Percentiles rank a stretch among this genome's conserved stretches.
phyloP scores from a whole-genome alignment of 2,329 filamentous ascomycete genomes.

The Neonectria faginata region DNA sequence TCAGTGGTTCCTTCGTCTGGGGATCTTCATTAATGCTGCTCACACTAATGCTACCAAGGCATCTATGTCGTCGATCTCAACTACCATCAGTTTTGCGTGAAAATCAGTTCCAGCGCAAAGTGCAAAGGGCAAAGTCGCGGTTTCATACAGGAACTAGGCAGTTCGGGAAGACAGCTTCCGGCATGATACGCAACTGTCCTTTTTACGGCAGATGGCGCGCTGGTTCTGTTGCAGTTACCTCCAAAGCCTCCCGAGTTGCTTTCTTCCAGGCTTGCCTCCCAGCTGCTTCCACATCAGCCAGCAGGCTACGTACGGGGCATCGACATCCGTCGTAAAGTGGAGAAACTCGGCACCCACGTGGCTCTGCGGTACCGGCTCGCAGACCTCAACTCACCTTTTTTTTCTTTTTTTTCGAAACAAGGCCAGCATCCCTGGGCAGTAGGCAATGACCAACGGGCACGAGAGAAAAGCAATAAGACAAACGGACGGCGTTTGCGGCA shows the following conservation, averaged over 20 bases:
- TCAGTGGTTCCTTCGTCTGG: constrained; percentile 9
- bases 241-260: neutral
- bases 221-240: neutral
- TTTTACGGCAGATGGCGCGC: neutral
- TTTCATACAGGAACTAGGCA: neutral
- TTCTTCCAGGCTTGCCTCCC: neutral
- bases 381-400: neutral
- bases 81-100: constrained; percentile 1
- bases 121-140: neutral
- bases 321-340: neutral
- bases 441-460: neutral
- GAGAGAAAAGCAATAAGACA: constrained; percentile 18
- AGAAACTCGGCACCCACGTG: constrained; percentile 20
- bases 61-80: constrained; percentile 21
- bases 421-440: constrained; percentile 6
- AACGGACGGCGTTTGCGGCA: constrained; percentile 17
- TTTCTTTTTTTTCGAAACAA: constrained; percentile 6
- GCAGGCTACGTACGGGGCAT: neutral
- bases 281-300: too few species aligned
- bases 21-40: constrained; percentile 21
- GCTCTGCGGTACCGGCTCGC: constrained; percentile 7
- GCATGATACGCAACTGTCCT: neutral
- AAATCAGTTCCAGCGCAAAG: neutral
- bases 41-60: constrained; percentile 10
- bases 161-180: neutral